Evolutionary conservation across 257 asterid genomes (phyloP).

Genomic region (Primulina eburnea): DNA sequence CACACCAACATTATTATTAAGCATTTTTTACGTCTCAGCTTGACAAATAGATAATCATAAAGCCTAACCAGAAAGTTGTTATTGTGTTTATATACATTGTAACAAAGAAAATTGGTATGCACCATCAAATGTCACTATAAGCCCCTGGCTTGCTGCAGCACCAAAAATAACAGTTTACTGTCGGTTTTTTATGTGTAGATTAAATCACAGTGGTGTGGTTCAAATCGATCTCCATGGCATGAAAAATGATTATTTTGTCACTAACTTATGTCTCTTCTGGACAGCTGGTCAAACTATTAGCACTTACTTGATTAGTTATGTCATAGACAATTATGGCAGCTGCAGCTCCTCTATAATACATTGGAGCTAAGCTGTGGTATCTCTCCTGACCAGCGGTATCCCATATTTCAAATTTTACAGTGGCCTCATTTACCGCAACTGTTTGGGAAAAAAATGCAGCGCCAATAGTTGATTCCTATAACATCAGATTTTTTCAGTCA

Average conservation of each 20-base stretch:
- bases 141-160: background rate
- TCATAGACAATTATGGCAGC: conserved; percentile 95
- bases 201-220: background rate
- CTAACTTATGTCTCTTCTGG: background rate
- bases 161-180: background rate
- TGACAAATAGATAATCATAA: background rate
- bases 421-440: conserved; percentile 68
- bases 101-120: background rate
- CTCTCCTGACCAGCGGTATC: conserved; percentile 99
- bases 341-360: conserved; percentile 97
- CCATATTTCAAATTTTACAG: conserved; percentile 98
- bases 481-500: background rate
- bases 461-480: conserved; percentile 92
- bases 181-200: background rate
- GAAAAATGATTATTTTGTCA: too few species aligned
- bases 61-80: background rate
- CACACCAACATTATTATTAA: background rate
- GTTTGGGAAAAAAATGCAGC: conserved; percentile 94
- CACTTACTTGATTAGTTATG: conserved; percentile 71
- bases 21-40: background rate
- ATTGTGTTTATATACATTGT: background rate
- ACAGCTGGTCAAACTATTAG: background rate
- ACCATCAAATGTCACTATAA: background rate
- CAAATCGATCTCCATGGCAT: background rate
- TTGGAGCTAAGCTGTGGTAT: conserved; percentile 97